Evolutionary conservation across 2,329 filamentous ascomycete genomes (phyloP), one percentile per base, ranked within the genome.

Genomic region (Dothistroma pini): DNA sequence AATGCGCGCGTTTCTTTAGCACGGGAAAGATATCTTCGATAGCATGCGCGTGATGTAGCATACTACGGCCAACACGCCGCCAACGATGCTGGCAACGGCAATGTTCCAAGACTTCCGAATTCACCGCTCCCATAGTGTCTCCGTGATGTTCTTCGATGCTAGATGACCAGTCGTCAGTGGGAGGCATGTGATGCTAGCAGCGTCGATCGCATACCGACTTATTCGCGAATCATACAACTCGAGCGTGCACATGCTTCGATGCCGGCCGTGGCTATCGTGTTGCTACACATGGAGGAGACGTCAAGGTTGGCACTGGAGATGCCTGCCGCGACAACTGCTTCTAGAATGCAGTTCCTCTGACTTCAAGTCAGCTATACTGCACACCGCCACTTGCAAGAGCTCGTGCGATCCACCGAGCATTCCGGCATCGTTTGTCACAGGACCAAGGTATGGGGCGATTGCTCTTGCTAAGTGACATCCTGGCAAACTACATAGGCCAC

Each of bases 101-200:
- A 52, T 34, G 16, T 16, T 58, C 8, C 56, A 25, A 25, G 58
- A 41, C 16, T 63, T 38, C 16, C 62, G 58, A 3, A 56, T 54
- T 7, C 60, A 56, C 34, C 62, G 51, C 16, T 58, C 16, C 47
- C 64, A 66, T 6, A 63, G 14, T 14, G 51, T 54, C 56, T 64
- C 62, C 10, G 62, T 64, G n/a, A 65, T 34, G 29, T 64, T 66
- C 56, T 66, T 66, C 32, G 64, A 49, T 48, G 62, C 63, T 65
- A 44, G 12, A 10, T 12, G 2, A 53, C 31, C 19, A 29, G 5
- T 53, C 8, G 50, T 63, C 38, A 64, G 59, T 14, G 10, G 4
- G 31, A n/a, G 21, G 14, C 11, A 14, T 35, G 38, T 4, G 22
- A n/a, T 9, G 4, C 9, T 11, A 34, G 1, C 21, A 4, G 4